These are phyloP conservation scores for Trichoderma sp. DNA, from an alignment of 2,329 filamentous ascomycete genomes.

Conservation along the genomic window DNA sequence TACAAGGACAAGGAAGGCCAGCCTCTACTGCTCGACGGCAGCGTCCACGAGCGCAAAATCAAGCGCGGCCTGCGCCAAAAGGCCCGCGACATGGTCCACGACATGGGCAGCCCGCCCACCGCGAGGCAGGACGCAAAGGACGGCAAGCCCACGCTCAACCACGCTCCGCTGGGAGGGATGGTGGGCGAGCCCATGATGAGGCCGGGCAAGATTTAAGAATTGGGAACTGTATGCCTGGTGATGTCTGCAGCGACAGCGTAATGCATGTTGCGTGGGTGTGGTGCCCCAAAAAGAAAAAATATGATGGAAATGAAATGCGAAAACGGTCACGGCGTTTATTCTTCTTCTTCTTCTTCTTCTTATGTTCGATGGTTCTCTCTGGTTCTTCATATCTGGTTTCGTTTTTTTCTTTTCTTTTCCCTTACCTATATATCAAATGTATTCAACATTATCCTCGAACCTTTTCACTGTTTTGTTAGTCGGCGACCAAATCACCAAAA, in stretches of 20 bases:
- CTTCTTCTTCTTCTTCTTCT: not conserved
- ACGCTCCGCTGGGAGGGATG: constrained; percentile 29
- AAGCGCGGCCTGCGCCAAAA: constrained; percentile 33
- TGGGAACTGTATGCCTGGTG: too few species aligned
- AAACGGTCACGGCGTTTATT: constrained; percentile 6
- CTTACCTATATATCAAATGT: not conserved
- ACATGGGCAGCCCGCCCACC: constrained; percentile 35
- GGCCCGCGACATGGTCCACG: constrained; percentile 35
- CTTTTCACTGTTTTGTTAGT: not conserved
- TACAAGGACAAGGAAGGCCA: constrained; percentile 28
- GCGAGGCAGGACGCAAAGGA: constrained; percentile 34
- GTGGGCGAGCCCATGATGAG: constrained; percentile 28
- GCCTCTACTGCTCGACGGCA: not conserved
- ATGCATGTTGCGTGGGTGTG: too few species aligned
- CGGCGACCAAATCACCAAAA: not conserved
- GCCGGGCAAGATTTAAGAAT: constrained; percentile 22
- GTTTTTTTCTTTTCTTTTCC: not conserved
- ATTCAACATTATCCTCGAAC: not conserved
- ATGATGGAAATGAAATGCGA: constrained; percentile 10
- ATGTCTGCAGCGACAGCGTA: too few species aligned
- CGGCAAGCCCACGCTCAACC: constrained; percentile 31
- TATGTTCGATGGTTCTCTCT: not conserved
- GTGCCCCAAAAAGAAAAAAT: too few species aligned
- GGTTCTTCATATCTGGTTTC: not conserved
- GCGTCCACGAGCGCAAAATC: constrained; percentile 11